Evolutionary conservation across 2,329 filamentous ascomycete genomes (phyloP).

Genomic region (Lecanosticta acicola): DNA sequence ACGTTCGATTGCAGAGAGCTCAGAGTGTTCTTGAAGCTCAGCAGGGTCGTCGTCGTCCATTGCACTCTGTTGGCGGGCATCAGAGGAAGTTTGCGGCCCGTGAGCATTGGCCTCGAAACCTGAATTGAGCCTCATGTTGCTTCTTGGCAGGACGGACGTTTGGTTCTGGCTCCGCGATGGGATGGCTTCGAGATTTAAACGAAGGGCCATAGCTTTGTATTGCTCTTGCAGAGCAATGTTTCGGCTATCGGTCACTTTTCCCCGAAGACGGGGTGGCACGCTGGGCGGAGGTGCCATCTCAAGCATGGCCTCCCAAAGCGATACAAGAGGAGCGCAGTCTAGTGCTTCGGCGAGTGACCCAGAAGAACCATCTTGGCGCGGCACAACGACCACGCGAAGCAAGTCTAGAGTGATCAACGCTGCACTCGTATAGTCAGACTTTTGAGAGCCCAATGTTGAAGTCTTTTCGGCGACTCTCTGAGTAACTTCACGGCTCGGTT

Average conservation of each 20-base stretch:
- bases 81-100: too few species aligned
- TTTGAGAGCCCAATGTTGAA: neutral
- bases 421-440: constrained; percentile 17
- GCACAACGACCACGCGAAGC: constrained; percentile 3
- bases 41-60: too few species aligned
- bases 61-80: too few species aligned
- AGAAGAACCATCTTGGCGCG: neutral
- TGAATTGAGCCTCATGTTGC: too few species aligned
- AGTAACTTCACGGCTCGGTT: too few species aligned
- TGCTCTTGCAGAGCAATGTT: neutral
- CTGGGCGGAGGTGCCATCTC: constrained; percentile 1
- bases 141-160: too few species aligned
- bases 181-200: neutral
- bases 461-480: neutral
- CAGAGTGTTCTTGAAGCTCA: too few species aligned
- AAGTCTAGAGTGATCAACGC: constrained; percentile 20
- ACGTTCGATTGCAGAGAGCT: too few species aligned
- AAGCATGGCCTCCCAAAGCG: constrained; percentile 2
- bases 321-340: constrained; percentile 4
- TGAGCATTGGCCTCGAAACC: too few species aligned
- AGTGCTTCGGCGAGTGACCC: neutral
- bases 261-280: neutral
- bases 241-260: neutral
- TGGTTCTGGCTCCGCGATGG: too few species aligned
- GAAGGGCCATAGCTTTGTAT: constrained; percentile 1